Evolutionary conservation across 2,329 filamentous ascomycete species (phyloP).

Genomic region (Clarireedia monteithiana): DNA sequence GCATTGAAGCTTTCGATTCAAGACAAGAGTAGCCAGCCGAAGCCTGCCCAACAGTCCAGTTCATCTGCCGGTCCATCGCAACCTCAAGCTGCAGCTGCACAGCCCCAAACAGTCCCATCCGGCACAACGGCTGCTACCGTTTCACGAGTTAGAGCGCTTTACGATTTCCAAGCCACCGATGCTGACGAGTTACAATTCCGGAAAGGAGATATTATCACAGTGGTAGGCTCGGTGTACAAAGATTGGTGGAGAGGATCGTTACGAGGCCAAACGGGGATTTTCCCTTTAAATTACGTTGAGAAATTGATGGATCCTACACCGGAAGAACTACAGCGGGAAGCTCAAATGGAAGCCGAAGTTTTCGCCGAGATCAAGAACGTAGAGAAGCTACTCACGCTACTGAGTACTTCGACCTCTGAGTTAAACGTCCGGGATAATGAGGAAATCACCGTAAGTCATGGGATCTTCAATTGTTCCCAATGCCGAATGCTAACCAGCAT

Average conservation of each 20-base stretch:
- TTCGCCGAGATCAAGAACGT: conserved; percentile 73
- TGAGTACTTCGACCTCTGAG: conserved; percentile 79
- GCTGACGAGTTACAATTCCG: conserved; percentile 92
- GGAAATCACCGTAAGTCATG: conserved; percentile 69
- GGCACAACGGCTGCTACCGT: conserved; percentile 95
- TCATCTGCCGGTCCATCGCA: conserved; percentile 32
- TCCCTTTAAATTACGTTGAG: conserved; percentile 97
- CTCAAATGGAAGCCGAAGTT: conserved; percentile 84
- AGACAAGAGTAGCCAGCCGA: conserved; percentile 62
- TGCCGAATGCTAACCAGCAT: conserved; percentile 26
- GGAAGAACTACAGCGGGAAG: conserved; percentile 90
- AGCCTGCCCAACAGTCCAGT: conserved; percentile 30
- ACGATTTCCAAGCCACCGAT: conserved; percentile 91
- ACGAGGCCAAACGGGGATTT: conserved; percentile 92
- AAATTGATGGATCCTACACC: conserved; percentile 91
- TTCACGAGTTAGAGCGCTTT: conserved; percentile 85
- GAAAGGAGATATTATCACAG: conserved; percentile 94
- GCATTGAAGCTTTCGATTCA: conserved; percentile 87
- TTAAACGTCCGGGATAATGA: conserved; percentile 88
- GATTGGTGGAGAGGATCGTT: conserved; percentile 99
- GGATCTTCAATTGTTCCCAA: not conserved
- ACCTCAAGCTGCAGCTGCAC: conserved; percentile 30
- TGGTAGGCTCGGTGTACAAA: conserved; percentile 96
- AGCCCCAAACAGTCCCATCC: conserved; percentile 54
- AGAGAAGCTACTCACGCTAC: conserved; percentile 73